phyloP scores from a whole-genome alignment of 1,284 basidiomycete genomes.

The Mycosarcoma mackinlayi region DNA sequence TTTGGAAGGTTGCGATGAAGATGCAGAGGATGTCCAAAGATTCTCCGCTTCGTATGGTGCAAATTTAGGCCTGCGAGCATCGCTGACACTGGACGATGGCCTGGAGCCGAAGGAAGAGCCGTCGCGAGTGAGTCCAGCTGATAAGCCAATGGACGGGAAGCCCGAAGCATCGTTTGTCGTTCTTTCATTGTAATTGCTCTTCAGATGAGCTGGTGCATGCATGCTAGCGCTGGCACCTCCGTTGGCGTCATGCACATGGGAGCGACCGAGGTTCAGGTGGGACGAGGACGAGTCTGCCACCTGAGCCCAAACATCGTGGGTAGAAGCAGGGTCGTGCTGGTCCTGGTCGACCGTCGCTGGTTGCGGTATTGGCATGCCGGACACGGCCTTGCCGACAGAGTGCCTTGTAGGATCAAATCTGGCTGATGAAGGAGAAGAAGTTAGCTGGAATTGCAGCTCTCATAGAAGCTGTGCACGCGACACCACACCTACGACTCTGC shows the following conservation, averaged over 20 bases:
- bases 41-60: conserved; percentile 33
- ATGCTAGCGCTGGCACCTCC: conserved; percentile 49
- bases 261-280: not conserved
- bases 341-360: conserved; percentile 12
- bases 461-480: conserved; percentile 1
- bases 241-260: conserved; percentile 26
- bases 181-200: not conserved
- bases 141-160: conserved; percentile 34
- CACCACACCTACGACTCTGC: conserved; percentile 2
- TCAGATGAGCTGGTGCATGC: conserved; percentile 37
- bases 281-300: conserved; percentile 10
- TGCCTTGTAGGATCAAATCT: not conserved
- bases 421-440: not conserved
- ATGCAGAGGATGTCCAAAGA: conserved; percentile 31
- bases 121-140: conserved; percentile 24
- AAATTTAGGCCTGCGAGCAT: conserved; percentile 25
- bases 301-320: conserved; percentile 32
- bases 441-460: not conserved
- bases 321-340: conserved; percentile 3
- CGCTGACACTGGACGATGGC: not conserved
- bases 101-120: conserved; percentile 40
- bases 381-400: not conserved
- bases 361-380: conserved; percentile 21
- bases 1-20: conserved; percentile 14
- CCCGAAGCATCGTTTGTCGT: conserved; percentile 20